phyloP scores from a whole-genome alignment of 2,329 filamentous ascomycete species.

The Sarocladiaceae sp. region DNA sequence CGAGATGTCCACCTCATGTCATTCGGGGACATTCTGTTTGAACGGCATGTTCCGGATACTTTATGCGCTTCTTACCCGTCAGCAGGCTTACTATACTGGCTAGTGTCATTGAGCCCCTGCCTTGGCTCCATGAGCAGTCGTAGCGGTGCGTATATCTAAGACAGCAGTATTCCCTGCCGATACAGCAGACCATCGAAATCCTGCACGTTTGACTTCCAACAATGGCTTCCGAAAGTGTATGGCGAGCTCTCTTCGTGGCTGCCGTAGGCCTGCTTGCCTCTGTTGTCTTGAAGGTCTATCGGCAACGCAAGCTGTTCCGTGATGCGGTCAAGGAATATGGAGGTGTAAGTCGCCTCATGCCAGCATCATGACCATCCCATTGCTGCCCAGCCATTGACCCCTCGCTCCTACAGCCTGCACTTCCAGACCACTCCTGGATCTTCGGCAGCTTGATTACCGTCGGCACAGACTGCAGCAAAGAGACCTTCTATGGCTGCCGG shows the following conservation, averaged over 20 bases:
- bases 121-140: no score
- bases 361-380: not conserved
- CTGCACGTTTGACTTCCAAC: no score
- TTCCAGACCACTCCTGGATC: slow-evolving; percentile 4
- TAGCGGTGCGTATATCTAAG: no score
- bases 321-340: not conserved
- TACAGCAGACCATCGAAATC: no score
- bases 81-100: no score
- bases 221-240: not conserved
- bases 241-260: not conserved
- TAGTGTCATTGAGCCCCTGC: no score
- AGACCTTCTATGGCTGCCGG: not conserved
- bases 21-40: no score
- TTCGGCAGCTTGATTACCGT: not conserved
- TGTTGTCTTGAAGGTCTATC: not conserved
- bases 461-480: not conserved
- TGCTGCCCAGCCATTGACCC: not conserved
- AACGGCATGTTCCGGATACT: no score
- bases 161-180: no score
- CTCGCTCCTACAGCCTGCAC: not conserved
- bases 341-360: not conserved
- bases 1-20: no score
- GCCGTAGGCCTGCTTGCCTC: not conserved
- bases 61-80: no score
- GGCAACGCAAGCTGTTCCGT: not conserved